Evolutionary conservation across 352 stramenopile genomes (phyloP), one percentile per base, ranked within the genome.

Genomic region (Globisporangium heterothallicum): DNA sequence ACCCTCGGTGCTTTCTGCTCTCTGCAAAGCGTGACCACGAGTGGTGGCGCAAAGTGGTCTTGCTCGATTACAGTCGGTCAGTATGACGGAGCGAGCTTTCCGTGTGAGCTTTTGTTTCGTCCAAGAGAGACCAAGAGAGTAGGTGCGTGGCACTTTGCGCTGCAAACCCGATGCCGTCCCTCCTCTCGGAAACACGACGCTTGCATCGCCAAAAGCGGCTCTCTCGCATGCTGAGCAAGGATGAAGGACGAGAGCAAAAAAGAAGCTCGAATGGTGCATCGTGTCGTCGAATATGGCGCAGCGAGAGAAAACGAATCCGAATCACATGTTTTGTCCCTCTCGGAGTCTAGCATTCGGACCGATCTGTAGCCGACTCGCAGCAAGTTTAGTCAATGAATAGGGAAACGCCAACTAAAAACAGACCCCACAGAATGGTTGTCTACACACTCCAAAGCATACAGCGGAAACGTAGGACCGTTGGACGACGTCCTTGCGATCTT

Each of bases 41-140:
- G n/a, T n/a, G n/a, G n/a, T n/a, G n/a, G n/a, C n/a, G n/a, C n/a
- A n/a, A n/a, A n/a, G n/a, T n/a, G n/a, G n/a, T n/a, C n/a, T n/a
- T n/a, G n/a, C n/a, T n/a, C n/a, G n/a, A n/a, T n/a, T n/a, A n/a
- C n/a, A n/a, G n/a, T n/a, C n/a, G n/a, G n/a, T n/a, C n/a, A n/a
- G n/a, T n/a, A n/a, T n/a, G n/a, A n/a, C n/a, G n/a, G n/a, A n/a
- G n/a, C n/a, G n/a, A n/a, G n/a, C n/a, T n/a, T n/a, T n/a, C n/a
- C n/a, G n/a, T n/a, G n/a, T n/a, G n/a, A n/a, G n/a, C n/a, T 26
- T 25, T 8, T 10, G n/a, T 44, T 53, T 53, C 32, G 47, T 53
- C 26, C 47, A 38, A n/a, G 32, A 10, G 32, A 18, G 8, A 34
- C 29, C 29, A 9, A 36, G 30, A 6, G 32, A 8, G 14, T 16